Conservation (phyloP, 345 rosid species). For the Orychophragmus violaceus region DNA sequence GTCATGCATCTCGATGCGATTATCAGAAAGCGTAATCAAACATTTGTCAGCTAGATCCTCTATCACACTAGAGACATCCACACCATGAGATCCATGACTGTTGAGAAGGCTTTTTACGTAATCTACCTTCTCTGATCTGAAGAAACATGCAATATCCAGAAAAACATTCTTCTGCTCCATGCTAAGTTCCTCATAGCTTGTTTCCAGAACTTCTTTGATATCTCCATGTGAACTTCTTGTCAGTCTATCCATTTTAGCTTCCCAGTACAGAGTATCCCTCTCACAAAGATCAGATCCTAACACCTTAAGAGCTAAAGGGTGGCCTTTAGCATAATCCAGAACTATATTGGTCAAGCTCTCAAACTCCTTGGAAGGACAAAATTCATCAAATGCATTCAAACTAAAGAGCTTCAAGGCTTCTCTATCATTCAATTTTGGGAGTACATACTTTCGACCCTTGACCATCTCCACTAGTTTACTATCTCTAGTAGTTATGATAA, state of each 20-base stretch:
- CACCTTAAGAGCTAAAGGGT: constrained; percentile 42
- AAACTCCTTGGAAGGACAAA: constrained; percentile 1
- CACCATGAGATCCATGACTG: constrained; percentile 7
- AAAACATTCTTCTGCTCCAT: constrained; percentile 29
- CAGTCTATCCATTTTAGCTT: constrained; percentile 20
- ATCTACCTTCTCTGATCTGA: constrained; percentile 15
- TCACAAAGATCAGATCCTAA: constrained; percentile 28
- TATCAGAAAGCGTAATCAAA: constrained; percentile 21
- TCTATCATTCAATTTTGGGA: constrained; percentile 9
- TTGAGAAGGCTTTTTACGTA: constrained; percentile 17
- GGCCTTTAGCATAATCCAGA: constrained; percentile 31
- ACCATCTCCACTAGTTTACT: constrained; percentile 21
- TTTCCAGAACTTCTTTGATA: constrained; percentile 22
- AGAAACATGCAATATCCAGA: constrained; percentile 47
- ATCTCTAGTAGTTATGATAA: constrained; percentile 33
- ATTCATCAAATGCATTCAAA: constrained; percentile 13
- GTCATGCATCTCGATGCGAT: constrained; percentile 36
- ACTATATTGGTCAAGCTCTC: constrained; percentile 18
- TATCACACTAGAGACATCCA: constrained; percentile 20
- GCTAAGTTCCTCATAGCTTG: constrained; percentile 41
- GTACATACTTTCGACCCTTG: constrained; percentile 24
- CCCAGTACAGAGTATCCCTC: constrained; percentile 19
- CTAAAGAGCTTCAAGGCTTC: constrained; percentile 34
- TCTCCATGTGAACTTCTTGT: constrained; percentile 20
- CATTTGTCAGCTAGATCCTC: constrained; percentile 32